Evolutionary conservation across 129 eudicot species (phyloP).

Genomic region (Artemisia tridentata): DNA sequence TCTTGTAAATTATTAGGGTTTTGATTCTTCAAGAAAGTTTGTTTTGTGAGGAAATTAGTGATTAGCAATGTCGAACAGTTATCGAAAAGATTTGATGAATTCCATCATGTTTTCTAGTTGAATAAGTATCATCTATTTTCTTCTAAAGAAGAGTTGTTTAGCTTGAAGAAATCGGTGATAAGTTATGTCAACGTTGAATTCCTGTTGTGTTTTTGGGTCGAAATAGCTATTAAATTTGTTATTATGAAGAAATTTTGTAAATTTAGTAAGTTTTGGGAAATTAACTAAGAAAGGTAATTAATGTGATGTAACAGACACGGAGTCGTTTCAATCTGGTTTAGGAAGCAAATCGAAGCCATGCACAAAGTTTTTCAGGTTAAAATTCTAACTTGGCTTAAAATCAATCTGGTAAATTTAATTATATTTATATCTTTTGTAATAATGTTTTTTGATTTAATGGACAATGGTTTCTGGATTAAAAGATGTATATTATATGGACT

Average conservation of each 20-base stretch:
- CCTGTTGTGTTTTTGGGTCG: not conserved
- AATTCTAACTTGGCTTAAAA: slow-evolving; percentile 67
- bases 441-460: slow-evolving; percentile 25
- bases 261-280: slow-evolving; percentile 31
- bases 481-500: slow-evolving; percentile 38
- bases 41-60: no score
- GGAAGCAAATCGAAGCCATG: slow-evolving; percentile 99
- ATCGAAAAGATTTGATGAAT: not conserved
- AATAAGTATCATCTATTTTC: not conserved
- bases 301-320: slow-evolving; percentile 92
- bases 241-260: slow-evolving; percentile 13
- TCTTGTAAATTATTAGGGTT: no score
- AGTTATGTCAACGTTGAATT: not conserved
- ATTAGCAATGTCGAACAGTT: not conserved
- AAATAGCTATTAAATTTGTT: not conserved
- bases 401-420: slow-evolving; percentile 42
- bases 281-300: slow-evolving; percentile 55
- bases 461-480: slow-evolving; percentile 16
- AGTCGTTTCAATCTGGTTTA: slow-evolving; percentile 91
- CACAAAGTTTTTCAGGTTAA: slow-evolving; percentile 99
- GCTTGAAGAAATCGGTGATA: slow-evolving; percentile 8
- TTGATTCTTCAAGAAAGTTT: no score
- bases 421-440: slow-evolving; percentile 17
- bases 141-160: not conserved
- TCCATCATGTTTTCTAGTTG: not conserved